Percentiles rank a stretch among this genome's conserved stretches.
phyloP scores from a whole-genome alignment of 345 rosid genomes.

The Trapa bicornis region DNA sequence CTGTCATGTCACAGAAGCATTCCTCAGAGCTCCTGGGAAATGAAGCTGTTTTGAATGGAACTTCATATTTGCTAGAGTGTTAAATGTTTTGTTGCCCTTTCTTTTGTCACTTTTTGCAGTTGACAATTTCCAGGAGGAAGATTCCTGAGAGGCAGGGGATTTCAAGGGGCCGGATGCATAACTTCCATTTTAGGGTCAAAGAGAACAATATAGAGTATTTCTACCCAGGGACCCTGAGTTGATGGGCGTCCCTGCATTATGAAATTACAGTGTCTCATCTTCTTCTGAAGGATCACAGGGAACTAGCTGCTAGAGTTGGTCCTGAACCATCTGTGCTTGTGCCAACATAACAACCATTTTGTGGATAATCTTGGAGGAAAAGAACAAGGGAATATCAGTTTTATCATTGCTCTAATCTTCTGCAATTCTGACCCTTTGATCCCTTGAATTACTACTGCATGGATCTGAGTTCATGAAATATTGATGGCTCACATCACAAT shows the following conservation, averaged over 20 bases:
- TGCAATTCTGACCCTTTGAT: not conserved
- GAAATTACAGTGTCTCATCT: not conserved
- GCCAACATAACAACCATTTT: not conserved
- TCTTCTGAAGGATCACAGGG: not conserved
- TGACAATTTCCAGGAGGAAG: constrained; percentile 50
- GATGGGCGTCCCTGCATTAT: constrained; percentile 4
- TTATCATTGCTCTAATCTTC: not conserved
- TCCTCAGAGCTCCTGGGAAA: not conserved
- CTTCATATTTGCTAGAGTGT: not conserved
- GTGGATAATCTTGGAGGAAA: not conserved
- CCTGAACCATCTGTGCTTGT: not conserved
- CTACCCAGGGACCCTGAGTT: constrained; percentile 51
- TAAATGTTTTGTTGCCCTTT: not conserved
- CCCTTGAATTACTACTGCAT: not conserved
- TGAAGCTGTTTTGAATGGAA: not conserved
- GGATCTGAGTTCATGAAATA: not conserved
- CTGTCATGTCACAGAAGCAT: not conserved
- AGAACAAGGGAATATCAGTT: not conserved
- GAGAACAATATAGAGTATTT: constrained; percentile 65
- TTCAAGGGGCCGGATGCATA: constrained; percentile 39
- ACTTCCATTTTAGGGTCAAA: constrained; percentile 73
- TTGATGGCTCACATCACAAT: not conserved
- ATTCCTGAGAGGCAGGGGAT: constrained; percentile 13
- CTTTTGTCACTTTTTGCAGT: constrained; percentile 23
- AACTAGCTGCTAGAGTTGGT: no score